Evolutionary conservation across 1,284 basidiomycete species (phyloP).

Genomic region (Cryptococcus sp.): DNA sequence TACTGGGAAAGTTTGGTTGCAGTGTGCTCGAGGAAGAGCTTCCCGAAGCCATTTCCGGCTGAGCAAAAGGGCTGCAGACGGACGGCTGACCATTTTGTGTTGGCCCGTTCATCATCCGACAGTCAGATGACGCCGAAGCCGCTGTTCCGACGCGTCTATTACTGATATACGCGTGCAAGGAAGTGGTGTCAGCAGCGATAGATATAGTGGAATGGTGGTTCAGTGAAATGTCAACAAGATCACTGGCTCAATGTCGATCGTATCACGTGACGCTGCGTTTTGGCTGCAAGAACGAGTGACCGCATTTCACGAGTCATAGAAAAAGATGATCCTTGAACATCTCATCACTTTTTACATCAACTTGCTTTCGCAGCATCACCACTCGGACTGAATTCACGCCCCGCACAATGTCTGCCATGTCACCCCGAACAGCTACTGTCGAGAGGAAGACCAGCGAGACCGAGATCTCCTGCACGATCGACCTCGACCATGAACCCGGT

Average conservation of each 20-base stretch:
- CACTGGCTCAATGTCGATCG: background rate
- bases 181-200: background rate
- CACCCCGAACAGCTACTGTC: constrained; percentile 63
- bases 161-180: background rate
- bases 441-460: constrained; percentile 92
- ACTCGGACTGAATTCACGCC: background rate
- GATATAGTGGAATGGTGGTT: background rate
- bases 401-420: constrained; percentile 38
- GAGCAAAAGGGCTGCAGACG: no score
- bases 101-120: no score
- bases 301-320: no score
- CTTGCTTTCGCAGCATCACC: background rate
- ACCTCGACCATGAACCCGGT: constrained; percentile 78
- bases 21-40: background rate
- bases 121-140: no score
- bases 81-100: no score
- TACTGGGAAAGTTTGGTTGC: background rate
- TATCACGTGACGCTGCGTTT: background rate
- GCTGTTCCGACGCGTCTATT: no score
- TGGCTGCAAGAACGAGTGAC: no score
- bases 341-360: no score
- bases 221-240: background rate
- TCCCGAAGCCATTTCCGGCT: no score
- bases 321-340: no score
- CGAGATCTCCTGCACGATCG: constrained; percentile 75